Evolutionary conservation across 371 early-diverging fungal genomes (phyloP), one percentile per base, ranked within the genome.

Genomic region (Rhizopus arrhizus): DNA sequence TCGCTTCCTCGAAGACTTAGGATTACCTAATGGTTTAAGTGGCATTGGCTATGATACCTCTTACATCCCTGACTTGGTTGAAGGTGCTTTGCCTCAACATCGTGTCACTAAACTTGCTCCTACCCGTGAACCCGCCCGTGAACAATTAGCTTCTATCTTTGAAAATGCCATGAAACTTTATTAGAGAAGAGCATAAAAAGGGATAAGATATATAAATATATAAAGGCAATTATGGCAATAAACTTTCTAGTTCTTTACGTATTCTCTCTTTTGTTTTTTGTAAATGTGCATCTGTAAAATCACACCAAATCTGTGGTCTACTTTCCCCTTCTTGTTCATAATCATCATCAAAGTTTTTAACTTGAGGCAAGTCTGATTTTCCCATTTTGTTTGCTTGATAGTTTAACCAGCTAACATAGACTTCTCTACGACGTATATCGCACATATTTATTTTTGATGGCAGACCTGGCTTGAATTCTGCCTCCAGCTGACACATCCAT

Each of bases 81-180:
- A 90, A 65, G 93, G 94, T 47, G 92, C 93, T 28, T 68, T 95
- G 65, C 95, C 95, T 8, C 95, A 95, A 76, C 92, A 94, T 69
- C 90, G 95, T 52, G 94, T 95, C n/a, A 91, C 92, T 50, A 92
- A 93, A 73, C 80, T 95, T 57, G 88, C 95, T 7, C 95, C 95
- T 13, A 59, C 84, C n/a, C 78, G 83, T 40, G 82, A 89, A 7
- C 82, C 84, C 33, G 93, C 85, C 34, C 78, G 77, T 33, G 90
- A 90, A 63, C 86, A 85, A 33, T 64, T 92, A 40, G 83, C 82
- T 49, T 65, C 74, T 28, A 78, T 92, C 64, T 88, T 92, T 79
- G 91, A 88, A 64, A 77, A 78, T 40, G 79, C 88, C 32, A 74
- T 89, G 78, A 85, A 68, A 58, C 77, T 88, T 50, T 92, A 90